phyloP scores from a whole-genome alignment of 1,284 basidiomycete genomes.

The Schizophyllum commune region DNA sequence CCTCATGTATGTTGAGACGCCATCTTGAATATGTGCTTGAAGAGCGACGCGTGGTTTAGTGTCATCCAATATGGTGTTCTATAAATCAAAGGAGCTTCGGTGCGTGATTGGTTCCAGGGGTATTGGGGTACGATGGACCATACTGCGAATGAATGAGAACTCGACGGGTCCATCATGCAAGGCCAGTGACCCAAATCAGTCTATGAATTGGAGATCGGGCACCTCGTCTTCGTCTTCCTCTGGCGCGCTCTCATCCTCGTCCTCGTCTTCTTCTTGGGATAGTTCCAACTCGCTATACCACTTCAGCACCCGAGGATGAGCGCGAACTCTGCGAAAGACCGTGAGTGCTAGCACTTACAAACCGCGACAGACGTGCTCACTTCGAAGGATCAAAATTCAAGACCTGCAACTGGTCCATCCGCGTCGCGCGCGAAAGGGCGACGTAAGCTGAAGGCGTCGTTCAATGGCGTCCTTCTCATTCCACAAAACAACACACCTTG shows the following conservation, averaged over 20 bases:
- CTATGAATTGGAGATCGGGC: conserved; percentile 14
- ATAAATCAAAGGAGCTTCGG: too few species aligned
- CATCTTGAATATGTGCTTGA: too few species aligned
- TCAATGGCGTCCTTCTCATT: too few species aligned
- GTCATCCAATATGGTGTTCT: too few species aligned
- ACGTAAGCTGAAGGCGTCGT: conserved; percentile 59
- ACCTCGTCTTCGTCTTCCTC: conserved; percentile 15
- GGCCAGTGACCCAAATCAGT: too few species aligned
- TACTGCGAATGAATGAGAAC: too few species aligned
- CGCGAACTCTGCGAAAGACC: conserved; percentile 27
- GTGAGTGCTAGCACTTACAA: too few species aligned
- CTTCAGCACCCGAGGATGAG: conserved; percentile 34
- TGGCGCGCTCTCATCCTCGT: conserved; percentile 6
- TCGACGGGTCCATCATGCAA: too few species aligned
- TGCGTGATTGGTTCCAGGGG: too few species aligned
- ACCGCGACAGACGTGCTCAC: conserved; percentile 30
- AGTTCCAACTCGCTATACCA: conserved; percentile 21
- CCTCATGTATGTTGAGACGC: too few species aligned
- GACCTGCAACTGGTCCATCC: conserved; percentile 77
- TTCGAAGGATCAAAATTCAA: conserved; percentile 70
- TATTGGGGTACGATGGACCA: too few species aligned
- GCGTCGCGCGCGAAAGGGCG: conserved; percentile 87
- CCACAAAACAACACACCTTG: conserved; percentile 37
- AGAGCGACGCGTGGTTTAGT: too few species aligned
- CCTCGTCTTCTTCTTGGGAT: conserved; percentile 1